phyloP scores from a whole-genome alignment of 177 flowering plant genomes.

The Vitis hybrid region DNA sequence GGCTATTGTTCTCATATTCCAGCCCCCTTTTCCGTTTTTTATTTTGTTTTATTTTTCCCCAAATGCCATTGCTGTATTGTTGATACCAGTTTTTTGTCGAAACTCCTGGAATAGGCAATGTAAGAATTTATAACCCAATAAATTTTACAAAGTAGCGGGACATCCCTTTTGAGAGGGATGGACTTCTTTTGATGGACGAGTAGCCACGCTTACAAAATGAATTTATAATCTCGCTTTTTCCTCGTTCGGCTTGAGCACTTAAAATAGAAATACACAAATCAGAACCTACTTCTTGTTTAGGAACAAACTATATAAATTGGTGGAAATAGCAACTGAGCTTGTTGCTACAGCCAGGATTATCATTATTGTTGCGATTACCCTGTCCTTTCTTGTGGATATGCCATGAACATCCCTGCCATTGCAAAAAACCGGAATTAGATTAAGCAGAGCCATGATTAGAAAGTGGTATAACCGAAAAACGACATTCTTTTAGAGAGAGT shows the following conservation, averaged over 20 bases:
- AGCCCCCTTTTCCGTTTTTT: too few species aligned
- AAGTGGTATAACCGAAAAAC: background rate
- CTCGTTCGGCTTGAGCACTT: too few species aligned
- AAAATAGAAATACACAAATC: background rate
- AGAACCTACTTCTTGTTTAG: slow-evolving; percentile 9
- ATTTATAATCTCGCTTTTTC: too few species aligned
- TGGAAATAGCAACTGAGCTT: slow-evolving; percentile 64
- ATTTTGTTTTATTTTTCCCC: too few species aligned
- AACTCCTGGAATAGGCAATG: too few species aligned
- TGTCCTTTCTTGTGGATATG: slow-evolving; percentile 60
- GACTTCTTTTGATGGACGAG: too few species aligned
- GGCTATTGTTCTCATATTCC: too few species aligned
- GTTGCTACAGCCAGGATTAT: slow-evolving; percentile 60
- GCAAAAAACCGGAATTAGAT: background rate
- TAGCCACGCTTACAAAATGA: too few species aligned
- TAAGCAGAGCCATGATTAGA: background rate
- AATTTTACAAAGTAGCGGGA: too few species aligned
- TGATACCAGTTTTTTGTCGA: background rate
- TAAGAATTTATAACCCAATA: too few species aligned
- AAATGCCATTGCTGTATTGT: too few species aligned
- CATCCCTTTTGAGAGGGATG: too few species aligned
- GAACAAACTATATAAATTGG: slow-evolving; percentile 41
- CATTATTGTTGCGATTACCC: slow-evolving; percentile 50
- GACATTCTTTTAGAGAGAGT: slow-evolving; percentile 8
- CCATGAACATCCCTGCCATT: slow-evolving; percentile 65